phyloP scores from a whole-genome alignment of 140 eudicot species.

The Stevia rebaudiana region DNA sequence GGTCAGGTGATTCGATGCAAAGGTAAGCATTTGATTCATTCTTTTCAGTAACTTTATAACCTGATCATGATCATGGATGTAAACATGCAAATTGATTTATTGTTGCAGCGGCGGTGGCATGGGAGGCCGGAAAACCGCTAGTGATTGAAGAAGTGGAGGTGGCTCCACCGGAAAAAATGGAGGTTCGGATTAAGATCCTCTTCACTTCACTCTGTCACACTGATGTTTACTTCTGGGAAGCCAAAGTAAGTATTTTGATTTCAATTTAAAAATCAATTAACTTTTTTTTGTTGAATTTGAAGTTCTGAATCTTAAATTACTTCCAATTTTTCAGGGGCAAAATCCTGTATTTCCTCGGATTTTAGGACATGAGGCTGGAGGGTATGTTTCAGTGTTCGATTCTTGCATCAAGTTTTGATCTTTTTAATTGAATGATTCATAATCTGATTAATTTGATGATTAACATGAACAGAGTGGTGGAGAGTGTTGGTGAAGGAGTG shows the following conservation, averaged over 20 bases:
- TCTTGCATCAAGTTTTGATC: background rate
- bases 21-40: constrained; percentile 29
- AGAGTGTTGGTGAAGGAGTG: constrained; percentile 90
- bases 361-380: constrained; percentile 87
- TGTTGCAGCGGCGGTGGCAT: constrained; percentile 69
- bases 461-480: constrained; percentile 52
- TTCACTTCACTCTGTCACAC: constrained; percentile 88
- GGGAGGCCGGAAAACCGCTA: constrained; percentile 89
- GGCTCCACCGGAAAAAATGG: constrained; percentile 82
- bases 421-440: background rate
- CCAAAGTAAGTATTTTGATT: constrained; percentile 40
- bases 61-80: too few species aligned
- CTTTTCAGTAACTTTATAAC: background rate
- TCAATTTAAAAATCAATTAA: too few species aligned
- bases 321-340: constrained; percentile 51
- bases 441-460: background rate
- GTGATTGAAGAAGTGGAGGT: constrained; percentile 83
- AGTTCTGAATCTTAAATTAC: background rate
- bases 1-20: constrained; percentile 66
- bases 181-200: constrained; percentile 70
- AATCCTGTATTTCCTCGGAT: constrained; percentile 71
- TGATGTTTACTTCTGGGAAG: constrained; percentile 94
- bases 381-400: constrained; percentile 35
- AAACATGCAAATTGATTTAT: background rate
- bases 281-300: too few species aligned